Percentiles rank a stretch among this genome's conserved stretches.
Conservation (phyloP, 2,329 filamentous ascomycete genomes). For the Hypoxylon rubiginosum region DNA sequence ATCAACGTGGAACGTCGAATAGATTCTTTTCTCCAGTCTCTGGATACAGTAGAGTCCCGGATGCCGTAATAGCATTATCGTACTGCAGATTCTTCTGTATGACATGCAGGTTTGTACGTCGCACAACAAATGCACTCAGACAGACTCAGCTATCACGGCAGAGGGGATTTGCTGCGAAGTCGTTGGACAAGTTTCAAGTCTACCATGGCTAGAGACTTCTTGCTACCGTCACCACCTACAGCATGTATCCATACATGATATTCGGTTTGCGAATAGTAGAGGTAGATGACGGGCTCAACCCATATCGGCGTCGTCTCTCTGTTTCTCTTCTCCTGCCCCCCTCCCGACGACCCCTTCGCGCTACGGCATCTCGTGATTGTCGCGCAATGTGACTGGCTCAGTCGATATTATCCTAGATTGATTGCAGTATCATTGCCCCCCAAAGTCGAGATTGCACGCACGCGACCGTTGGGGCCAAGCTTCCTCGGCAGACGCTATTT, state of each 20-base stretch:
- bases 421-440: constrained; percentile 40
- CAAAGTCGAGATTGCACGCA: constrained; percentile 30
- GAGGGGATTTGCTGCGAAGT: constrained; percentile 12
- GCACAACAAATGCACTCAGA: constrained; percentile 36
- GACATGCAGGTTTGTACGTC: constrained; percentile 37
- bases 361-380: constrained; percentile 37
- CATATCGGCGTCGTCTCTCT: constrained; percentile 25
- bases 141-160: constrained; percentile 36
- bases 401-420: constrained; percentile 41
- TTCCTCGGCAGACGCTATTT: constrained; percentile 41
- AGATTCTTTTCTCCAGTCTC: background rate
- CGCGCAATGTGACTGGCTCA: constrained; percentile 40
- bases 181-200: constrained; percentile 30
- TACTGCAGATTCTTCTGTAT: constrained; percentile 38
- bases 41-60: constrained; percentile 2
- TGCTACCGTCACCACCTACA: background rate
- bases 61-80: constrained; percentile 23
- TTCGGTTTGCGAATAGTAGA: constrained; percentile 2
- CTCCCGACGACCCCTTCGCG: constrained; percentile 22
- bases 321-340: constrained; percentile 25
- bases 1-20: background rate
- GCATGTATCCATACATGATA: background rate
- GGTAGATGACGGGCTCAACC: constrained; percentile 17
- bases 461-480: constrained; percentile 40
- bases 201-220: constrained; percentile 18